These are phyloP conservation scores for Colletotrichum horii DNA, from an alignment of 2,329 filamentous ascomycete genomes.

Conservation along the genomic window DNA sequence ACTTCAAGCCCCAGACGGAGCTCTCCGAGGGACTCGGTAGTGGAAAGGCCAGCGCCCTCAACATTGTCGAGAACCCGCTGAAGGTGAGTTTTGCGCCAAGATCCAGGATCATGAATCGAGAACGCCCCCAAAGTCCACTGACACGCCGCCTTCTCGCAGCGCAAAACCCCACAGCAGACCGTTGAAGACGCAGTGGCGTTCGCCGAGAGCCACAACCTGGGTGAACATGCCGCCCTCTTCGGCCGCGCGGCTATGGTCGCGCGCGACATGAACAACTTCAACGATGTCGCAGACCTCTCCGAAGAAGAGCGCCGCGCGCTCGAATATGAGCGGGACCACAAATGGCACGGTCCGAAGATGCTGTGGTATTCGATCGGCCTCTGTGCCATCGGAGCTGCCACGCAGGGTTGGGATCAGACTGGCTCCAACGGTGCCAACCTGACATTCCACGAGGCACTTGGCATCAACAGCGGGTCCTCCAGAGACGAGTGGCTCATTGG, in stretches of 20 bases:
- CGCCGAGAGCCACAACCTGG: slow-evolving; percentile 53
- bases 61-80: slow-evolving; percentile 37
- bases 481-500: slow-evolving; percentile 59
- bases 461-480: slow-evolving; percentile 39
- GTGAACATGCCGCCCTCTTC: slow-evolving; percentile 49
- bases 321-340: slow-evolving; percentile 57
- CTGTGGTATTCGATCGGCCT: slow-evolving; percentile 51
- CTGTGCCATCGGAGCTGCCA: slow-evolving; percentile 58
- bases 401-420: slow-evolving; percentile 70
- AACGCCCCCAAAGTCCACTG: neutral
- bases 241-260: slow-evolving; percentile 42
- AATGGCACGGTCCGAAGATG: slow-evolving; percentile 57
- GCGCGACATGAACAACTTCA: slow-evolving; percentile 30
- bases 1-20: neutral
- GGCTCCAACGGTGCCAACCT: slow-evolving; percentile 68
- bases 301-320: slow-evolving; percentile 36
- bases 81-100: slow-evolving; percentile 25
- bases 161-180: slow-evolving; percentile 25
- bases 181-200: slow-evolving; percentile 51
- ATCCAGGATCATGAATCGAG: neutral
- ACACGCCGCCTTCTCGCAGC: slow-evolving; percentile 17
- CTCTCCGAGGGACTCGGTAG: slow-evolving; percentile 12
- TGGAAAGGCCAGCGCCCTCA: slow-evolving; percentile 30
- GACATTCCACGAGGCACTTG: slow-evolving; percentile 57
- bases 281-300: slow-evolving; percentile 30